Evolutionary conservation across 1,284 basidiomycete species (phyloP), one percentile per base, ranked within the genome.

Genomic region (Pterulicium gracile): DNA sequence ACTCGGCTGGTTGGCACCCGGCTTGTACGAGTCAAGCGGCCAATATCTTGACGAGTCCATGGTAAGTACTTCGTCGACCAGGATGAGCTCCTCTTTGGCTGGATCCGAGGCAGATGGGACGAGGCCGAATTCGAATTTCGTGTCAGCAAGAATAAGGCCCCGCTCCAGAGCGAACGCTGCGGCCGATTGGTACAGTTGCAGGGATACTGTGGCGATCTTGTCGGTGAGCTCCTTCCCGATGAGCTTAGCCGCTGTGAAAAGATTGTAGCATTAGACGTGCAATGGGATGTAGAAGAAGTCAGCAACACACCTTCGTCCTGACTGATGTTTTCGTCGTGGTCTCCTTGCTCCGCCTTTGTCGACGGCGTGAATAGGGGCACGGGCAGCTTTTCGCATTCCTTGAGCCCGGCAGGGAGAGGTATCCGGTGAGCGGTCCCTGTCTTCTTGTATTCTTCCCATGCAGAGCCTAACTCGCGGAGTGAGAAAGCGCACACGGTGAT

Each of bases 41-140:
- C 96, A 98, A 72, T 98, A 99, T 35, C 95, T 79, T 15, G 93
- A 97, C 18, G 92, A 96, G 65, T 98, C 96, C 3, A 95, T 94
- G 0, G 96, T 98, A 45, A 99, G 78, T 14, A 91, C 81, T 61
- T 99, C 95, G 63, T 99, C 96, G 53, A 98, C 84, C 35, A 98
- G 75, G 55, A 96, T 88, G 43, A 98, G 73, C 27, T 75, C 58
- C 24, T 75, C 72, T 51, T 64, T 56, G 23, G 52, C 56, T 17
- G 58, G 53, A 39, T 57, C 55, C 13, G 61, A 47, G 12, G 57
- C 17, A 14, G 63, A 61, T 3, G 66, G 55, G 45, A 85, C 59
- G 36, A 92, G 72, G 3, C 88, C 89, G 57, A 91, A 92, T 63
- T 92, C 89, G 61, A 93, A 89, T 60, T 93, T 92, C 40, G 88